Base-by-base conservation (phyloP, 768 basidiomycete genomes). In the Gymnopilus dilepis region DNA sequence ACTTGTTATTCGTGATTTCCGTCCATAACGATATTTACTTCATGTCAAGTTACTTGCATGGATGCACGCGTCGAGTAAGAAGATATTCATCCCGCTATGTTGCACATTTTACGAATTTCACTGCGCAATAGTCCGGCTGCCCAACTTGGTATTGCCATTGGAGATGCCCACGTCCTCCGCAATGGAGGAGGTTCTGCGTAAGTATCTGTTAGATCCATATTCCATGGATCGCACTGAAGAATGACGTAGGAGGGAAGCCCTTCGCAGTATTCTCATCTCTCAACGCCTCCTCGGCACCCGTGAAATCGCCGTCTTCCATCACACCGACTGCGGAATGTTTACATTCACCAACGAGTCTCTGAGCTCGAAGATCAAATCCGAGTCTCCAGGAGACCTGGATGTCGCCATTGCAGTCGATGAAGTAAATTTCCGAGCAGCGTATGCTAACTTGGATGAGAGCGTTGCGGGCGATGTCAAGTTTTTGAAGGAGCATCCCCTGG, bases 261-360 rank as follows among this genome's bases (percentile, higher is more conserved):
- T 92, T 8, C 82, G 89, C 17, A 85, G 82, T 69, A 77, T 92
- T 67, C 76, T 92, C 53, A 84, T 91, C 67, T 90, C 89, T 37
- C 89, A 92, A 68, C 86, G 88, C 40, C 81, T 90, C 13, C 80
- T 91, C 15, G 89, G 87, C 8, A 91, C 90, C 9, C 78, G 80
- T 15, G 87, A 90, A 74, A 82, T 91, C 54, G 82, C 86, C 3
- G 74, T 92, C 50, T 82, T 89, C 72, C 88, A 87, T 70, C 90
- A 92, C 73, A 88, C 86, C 1, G 86, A 80, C 47, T 91, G 90
- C 67, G 90, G 90, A 42, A 90, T 91, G 88, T 74, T 87, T 48
- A 84, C 83, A 0, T 90, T 91, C 76, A 79, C 75, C 6, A 81
- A 80, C 26, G 73, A 79, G 0, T 70, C 84, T 52, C 74, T 90